Conservation (phyloP, 2,329 filamentous ascomycete genomes). For the Fusarium sp. region DNA sequence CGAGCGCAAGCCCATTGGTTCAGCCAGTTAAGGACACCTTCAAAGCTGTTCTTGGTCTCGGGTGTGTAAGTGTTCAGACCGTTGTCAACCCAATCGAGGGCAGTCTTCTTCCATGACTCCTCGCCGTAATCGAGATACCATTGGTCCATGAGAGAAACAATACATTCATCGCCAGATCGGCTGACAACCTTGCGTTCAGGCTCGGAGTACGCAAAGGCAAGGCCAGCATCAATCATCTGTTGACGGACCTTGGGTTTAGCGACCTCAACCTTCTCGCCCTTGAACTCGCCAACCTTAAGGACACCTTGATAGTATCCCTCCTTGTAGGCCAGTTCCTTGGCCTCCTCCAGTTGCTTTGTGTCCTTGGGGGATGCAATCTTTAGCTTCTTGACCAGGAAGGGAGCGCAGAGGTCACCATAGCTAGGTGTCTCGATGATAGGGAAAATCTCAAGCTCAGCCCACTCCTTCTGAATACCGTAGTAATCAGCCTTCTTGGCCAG, state of each 20-base stretch:
- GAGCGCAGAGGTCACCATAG: slow-evolving; percentile 87
- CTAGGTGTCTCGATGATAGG: slow-evolving; percentile 91
- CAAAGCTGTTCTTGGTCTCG: slow-evolving; percentile 84
- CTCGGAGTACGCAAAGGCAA: slow-evolving; percentile 93
- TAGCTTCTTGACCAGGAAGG: slow-evolving; percentile 86
- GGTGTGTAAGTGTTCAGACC: slow-evolving; percentile 83
- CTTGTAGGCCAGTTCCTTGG: slow-evolving; percentile 97
- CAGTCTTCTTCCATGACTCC: slow-evolving; percentile 84
- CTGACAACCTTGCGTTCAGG: slow-evolving; percentile 91
- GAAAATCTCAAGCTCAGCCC: slow-evolving; percentile 90
- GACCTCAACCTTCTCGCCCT: slow-evolving; percentile 85
- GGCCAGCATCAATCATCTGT: slow-evolving; percentile 79
- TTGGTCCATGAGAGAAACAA: slow-evolving; percentile 92
- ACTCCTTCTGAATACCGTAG: slow-evolving; percentile 96
- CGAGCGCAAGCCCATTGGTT: slow-evolving; percentile 96
- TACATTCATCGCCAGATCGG: slow-evolving; percentile 91
- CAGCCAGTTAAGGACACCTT: slow-evolving; percentile 90
- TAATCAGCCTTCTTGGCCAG: slow-evolving; percentile 95
- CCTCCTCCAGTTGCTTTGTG: slow-evolving; percentile 86
- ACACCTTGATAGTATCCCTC: slow-evolving; percentile 97
- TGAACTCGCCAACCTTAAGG: slow-evolving; percentile 89
- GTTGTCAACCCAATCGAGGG: slow-evolving; percentile 77
- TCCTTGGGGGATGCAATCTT: slow-evolving; percentile 99
- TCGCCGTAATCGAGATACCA: slow-evolving; percentile 99
- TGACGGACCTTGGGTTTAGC: slow-evolving; percentile 88